phyloP scores from a whole-genome alignment of 805 yeast species.

The Clavispora phyllophila region DNA sequence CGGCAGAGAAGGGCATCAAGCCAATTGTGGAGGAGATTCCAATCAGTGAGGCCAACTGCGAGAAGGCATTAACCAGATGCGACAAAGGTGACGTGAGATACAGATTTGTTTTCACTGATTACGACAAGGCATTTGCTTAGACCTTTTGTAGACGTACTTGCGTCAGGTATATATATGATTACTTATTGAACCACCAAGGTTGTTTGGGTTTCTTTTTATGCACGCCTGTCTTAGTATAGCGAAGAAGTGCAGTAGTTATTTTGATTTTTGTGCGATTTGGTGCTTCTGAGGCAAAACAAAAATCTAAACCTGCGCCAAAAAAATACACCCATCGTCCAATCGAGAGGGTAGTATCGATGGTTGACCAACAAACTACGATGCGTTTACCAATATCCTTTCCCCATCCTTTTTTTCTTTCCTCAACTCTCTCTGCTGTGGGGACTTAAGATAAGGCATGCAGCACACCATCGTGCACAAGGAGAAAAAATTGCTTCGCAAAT shows the following conservation, averaged over 20 bases:
- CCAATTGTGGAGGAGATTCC: constrained; percentile 63
- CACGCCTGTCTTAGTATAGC: neutral
- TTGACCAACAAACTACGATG: too few species aligned
- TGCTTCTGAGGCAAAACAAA: neutral
- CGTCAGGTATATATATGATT: neutral
- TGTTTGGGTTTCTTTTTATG: neutral
- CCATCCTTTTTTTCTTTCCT: neutral
- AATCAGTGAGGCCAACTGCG: constrained; percentile 47
- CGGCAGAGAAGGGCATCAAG: constrained; percentile 51
- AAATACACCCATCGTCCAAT: too few species aligned
- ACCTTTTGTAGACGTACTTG: too few species aligned
- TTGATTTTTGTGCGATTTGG: neutral
- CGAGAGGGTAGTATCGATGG: too few species aligned
- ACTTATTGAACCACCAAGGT: neutral
- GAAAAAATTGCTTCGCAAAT: constrained; percentile 1
- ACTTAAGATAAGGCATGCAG: neutral
- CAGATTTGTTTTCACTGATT: constrained; percentile 58
- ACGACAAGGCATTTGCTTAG: constrained; percentile 39
- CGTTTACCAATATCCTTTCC: too few species aligned
- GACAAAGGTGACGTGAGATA: constrained; percentile 55
- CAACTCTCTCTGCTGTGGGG: neutral
- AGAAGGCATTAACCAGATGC: constrained; percentile 51
- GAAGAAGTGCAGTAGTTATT: too few species aligned
- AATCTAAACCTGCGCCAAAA: neutral
- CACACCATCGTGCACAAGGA: neutral